These are phyloP conservation scores for Penicillium angulare DNA, from an alignment of 495 filamentous ascomycete genomes.

Conservation along the genomic window DNA sequence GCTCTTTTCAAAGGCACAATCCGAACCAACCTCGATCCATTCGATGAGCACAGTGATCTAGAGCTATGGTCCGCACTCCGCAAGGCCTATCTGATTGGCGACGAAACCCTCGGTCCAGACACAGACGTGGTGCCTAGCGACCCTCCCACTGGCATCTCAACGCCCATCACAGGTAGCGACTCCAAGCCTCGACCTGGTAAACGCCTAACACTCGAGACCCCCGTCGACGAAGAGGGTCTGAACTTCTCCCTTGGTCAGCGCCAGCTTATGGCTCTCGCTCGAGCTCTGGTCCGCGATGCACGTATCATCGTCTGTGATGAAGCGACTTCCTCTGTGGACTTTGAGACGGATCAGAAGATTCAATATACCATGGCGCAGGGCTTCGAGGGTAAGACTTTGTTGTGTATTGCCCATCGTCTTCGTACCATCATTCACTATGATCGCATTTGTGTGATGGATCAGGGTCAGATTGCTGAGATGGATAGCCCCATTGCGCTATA, in stretches of 20 bases:
- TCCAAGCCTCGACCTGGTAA: conserved; percentile 15
- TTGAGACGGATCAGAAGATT: conserved; percentile 95
- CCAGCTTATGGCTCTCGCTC: conserved; percentile 91
- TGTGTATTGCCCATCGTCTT: conserved; percentile 94
- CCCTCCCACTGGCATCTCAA: conserved; percentile 15
- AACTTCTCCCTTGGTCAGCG: conserved; percentile 97
- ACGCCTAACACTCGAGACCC: conserved; percentile 76
- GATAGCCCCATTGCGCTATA: conserved; percentile 73
- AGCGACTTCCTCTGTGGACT: conserved; percentile 88
- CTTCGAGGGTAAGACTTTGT: conserved; percentile 83
- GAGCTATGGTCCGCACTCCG: conserved; percentile 85
- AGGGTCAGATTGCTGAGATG: conserved; percentile 80
- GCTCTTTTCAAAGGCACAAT: conserved; percentile 93
- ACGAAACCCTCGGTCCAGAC: conserved; percentile 28
- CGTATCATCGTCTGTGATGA: conserved; percentile 97
- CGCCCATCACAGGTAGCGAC: conserved; percentile 10
- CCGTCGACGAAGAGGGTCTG: conserved; percentile 89
- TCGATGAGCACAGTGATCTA: conserved; percentile 81
- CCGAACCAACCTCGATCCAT: conserved; percentile 88
- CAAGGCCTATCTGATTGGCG: conserved; percentile 72
- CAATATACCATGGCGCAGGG: conserved; percentile 84
- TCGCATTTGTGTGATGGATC: conserved; percentile 93
- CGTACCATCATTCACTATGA: conserved; percentile 94
- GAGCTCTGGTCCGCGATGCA: conserved; percentile 79
- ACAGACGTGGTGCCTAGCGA: conserved; percentile 21